Conservation (phyloP, 148 eudicot species). For the Camellia japonica region DNA sequence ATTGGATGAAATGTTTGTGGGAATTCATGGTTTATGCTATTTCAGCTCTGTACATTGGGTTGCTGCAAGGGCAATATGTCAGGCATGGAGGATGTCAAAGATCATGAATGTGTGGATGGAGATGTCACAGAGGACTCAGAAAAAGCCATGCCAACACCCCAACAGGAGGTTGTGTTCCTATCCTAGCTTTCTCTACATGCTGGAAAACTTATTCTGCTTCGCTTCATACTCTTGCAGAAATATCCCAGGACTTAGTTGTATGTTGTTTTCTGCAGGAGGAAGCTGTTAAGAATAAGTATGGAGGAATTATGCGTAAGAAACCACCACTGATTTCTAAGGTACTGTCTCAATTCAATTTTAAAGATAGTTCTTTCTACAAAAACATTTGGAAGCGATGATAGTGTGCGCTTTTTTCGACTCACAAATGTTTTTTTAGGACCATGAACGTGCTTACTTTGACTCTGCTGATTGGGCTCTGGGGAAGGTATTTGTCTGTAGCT, state of each 20-base stretch:
- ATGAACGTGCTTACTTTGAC: constrained; percentile 95
- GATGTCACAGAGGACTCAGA: constrained; percentile 43
- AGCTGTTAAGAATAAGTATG: constrained; percentile 77
- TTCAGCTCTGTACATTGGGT: constrained; percentile 20
- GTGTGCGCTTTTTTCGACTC: neutral
- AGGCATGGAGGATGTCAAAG: constrained; percentile 49
- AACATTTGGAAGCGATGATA: neutral
- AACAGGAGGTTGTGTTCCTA: constrained; percentile 60
- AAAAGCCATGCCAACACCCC: constrained; percentile 54
- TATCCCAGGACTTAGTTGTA: neutral
- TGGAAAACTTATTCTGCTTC: constrained; percentile 3
- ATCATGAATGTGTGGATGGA: constrained; percentile 22
- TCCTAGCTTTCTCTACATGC: constrained; percentile 1
- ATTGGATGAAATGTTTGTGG: neutral
- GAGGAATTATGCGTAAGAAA: constrained; percentile 87
- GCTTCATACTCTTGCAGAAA: neutral
- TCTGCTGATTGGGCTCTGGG: constrained; percentile 99
- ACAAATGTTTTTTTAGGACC: constrained; percentile 58
- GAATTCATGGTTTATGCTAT: constrained; percentile 15
- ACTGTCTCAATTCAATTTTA: neutral
- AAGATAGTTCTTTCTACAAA: neutral
- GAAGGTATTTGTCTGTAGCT: constrained; percentile 52
- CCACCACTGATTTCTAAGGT: constrained; percentile 98
- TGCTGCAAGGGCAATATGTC: constrained; percentile 37
- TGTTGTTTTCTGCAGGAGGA: constrained; percentile 56